Evolutionary conservation across 2,329 filamentous ascomycete genomes (phyloP).

Genomic region (Westerdykella aurantiaca): DNA sequence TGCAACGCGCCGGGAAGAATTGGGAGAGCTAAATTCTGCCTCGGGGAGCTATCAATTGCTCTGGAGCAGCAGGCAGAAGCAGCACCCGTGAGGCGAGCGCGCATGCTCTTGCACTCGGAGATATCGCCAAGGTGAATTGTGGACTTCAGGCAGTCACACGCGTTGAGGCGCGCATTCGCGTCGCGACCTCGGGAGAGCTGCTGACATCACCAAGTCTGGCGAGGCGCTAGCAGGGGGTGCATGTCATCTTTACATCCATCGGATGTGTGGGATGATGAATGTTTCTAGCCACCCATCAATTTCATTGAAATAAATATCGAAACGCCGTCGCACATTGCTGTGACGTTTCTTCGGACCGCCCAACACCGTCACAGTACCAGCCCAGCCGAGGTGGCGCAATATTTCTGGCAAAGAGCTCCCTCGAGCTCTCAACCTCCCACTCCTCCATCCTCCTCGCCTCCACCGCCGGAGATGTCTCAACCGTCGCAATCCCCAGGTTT

Average conservation of each 20-base stretch:
- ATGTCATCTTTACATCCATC: background rate
- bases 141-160: slow-evolving; percentile 14
- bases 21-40: slow-evolving; percentile 2
- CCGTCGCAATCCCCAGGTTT: slow-evolving; percentile 37
- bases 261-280: background rate
- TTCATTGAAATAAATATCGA: background rate
- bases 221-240: slow-evolving; percentile 6
- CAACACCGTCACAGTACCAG: too few relatives aligned
- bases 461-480: slow-evolving; percentile 35
- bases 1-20: background rate
- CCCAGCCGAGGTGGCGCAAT: slow-evolving; percentile 21
- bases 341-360: background rate
- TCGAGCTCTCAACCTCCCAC: slow-evolving; percentile 7
- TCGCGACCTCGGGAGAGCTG: slow-evolving; percentile 23
- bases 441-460: slow-evolving; percentile 4
- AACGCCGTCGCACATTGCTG: too few relatives aligned
- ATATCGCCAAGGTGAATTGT: background rate
- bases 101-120: slow-evolving; percentile 22
- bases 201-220: slow-evolving; percentile 28
- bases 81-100: slow-evolving; percentile 17
- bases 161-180: slow-evolving; percentile 27
- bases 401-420: slow-evolving; percentile 26
- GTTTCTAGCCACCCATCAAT: background rate
- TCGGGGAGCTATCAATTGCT: too few relatives aligned
- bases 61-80: slow-evolving; percentile 14